Base-by-base conservation (phyloP, 257 asterid species). In the Solanum dulcamara region DNA sequence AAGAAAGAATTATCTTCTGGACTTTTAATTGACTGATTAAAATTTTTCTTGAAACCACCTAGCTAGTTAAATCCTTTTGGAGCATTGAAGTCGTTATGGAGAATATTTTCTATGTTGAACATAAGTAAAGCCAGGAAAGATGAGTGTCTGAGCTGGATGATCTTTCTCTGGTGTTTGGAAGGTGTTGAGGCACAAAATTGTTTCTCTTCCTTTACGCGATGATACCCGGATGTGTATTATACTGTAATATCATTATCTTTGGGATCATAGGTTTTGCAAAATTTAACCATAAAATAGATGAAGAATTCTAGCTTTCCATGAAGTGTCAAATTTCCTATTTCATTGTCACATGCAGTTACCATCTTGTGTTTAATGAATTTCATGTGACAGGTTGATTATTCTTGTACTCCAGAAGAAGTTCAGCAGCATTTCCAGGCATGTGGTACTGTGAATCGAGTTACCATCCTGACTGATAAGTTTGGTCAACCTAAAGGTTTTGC, bases 401-500 rank as follows among this genome's bases (percentile, higher is more conserved):
- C 99, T 42, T 96, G 99, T 90, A 96, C 99, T 11, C 99, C 99
- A 0, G 98, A 96, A 92, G 99, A 96, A 89, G 99, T 96, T 84
- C 99, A 96, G 90, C 99, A 96, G 90, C 99, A 96, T 87, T 96
- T 96, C 89, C 98, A 96, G 88, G 60, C 98, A 28, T 94, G 99
- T 91, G 99, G 99, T 80, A 96, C 99, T 1, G 98, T 96, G 30
- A 96, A 96, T 67, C 94, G 99, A 42, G 99, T 96, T 77, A 96
- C 99, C 48, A 96, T 96, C 88, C 90, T 96, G 89, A 93, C 98
- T 26, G 99, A 96, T 88, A 96, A 96, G 88, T 96, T 94, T 88
- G 99, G 99, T 84, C 99, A 96, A 93, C 98, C 99, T 50, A 96
- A 96, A 89, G 99, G 99, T 72, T 96, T 96, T 87, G 98, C 99